These are phyloP conservation scores for Exserohilum rostratum DNA, from an alignment of 2,329 filamentous ascomycete species.

Conservation along the genomic window DNA sequence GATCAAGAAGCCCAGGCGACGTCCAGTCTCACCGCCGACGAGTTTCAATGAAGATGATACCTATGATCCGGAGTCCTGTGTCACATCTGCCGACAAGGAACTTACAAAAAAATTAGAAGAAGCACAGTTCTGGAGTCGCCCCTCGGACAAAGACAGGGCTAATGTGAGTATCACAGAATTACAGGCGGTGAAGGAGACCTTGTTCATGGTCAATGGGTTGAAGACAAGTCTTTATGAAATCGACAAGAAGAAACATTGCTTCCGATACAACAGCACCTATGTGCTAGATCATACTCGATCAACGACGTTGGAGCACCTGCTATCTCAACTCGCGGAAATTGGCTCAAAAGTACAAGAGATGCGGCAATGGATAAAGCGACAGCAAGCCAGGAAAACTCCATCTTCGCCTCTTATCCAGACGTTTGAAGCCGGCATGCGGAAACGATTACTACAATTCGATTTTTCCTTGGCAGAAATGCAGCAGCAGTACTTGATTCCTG, in stretches of 20 bases:
- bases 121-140: conserved; percentile 57
- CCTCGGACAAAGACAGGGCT: conserved; percentile 11
- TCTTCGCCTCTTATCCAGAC: conserved; percentile 64
- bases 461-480: conserved; percentile 65
- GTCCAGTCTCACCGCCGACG: conserved; percentile 39
- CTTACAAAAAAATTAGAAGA: conserved; percentile 49
- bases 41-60: conserved; percentile 48
- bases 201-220: conserved; percentile 85
- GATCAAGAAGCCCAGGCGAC: conserved; percentile 30
- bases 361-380: conserved; percentile 53
- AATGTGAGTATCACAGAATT: conserved; percentile 66
- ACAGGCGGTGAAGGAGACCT: conserved; percentile 74
- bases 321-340: conserved; percentile 55
- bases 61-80: conserved; percentile 40
- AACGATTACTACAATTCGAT: conserved; percentile 65
- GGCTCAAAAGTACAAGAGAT: conserved; percentile 57
- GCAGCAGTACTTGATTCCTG: conserved; percentile 61
- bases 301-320: conserved; percentile 44
- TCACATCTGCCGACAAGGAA: conserved; percentile 36
- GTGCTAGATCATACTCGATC: conserved; percentile 47
- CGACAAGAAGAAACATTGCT: conserved; percentile 38
- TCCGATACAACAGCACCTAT: conserved; percentile 48
- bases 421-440: conserved; percentile 68
- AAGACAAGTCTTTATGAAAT: conserved; percentile 71
- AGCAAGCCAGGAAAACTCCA: conserved; percentile 31